These are phyloP conservation scores for Wickerhamomyces xylosicus DNA, from an alignment of 805 yeast genomes.

Conservation along the genomic window DNA sequence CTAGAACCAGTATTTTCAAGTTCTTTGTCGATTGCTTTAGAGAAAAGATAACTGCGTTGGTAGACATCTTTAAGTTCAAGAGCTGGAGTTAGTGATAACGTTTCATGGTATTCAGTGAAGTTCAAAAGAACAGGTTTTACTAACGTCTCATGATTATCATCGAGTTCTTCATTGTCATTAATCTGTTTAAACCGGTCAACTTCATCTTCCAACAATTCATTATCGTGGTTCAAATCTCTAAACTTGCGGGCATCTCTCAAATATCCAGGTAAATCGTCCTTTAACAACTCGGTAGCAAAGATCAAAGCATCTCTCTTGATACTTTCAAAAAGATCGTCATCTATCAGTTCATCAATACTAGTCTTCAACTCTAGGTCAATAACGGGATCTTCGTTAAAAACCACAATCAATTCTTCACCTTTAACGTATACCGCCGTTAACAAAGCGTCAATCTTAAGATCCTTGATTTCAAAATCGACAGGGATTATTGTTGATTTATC, in stretches of 20 bases:
- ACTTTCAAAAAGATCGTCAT: conserved; percentile 13
- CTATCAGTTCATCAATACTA: conserved; percentile 18
- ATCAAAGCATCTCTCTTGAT: conserved; percentile 13
- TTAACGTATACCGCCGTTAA: conserved; percentile 15
- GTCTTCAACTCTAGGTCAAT: conserved; percentile 16
- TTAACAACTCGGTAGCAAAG: conserved; percentile 11
- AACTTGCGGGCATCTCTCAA: conserved; percentile 8
- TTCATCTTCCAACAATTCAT: neutral
- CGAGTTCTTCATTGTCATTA: neutral
- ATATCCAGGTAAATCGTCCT: conserved; percentile 16
- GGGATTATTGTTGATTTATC: conserved; percentile 17
- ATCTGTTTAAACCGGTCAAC: neutral
- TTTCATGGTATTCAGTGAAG: conserved; percentile 7
- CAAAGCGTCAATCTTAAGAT: conserved; percentile 12
- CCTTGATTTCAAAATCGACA: conserved; percentile 13
- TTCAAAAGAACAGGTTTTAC: neutral
- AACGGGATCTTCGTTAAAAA: conserved; percentile 17
- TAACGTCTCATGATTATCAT: neutral
- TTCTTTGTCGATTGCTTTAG: conserved; percentile 3
- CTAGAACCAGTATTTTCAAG: neutral
- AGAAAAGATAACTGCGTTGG: conserved; percentile 10
- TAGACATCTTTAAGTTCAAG: conserved; percentile 9
- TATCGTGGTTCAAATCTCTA: conserved; percentile 3
- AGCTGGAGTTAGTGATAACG: conserved; percentile 13
- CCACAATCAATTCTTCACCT: conserved; percentile 12